Base-by-base conservation (phyloP, 129 eudicot genomes). In the Erigeron canadensis region DNA sequence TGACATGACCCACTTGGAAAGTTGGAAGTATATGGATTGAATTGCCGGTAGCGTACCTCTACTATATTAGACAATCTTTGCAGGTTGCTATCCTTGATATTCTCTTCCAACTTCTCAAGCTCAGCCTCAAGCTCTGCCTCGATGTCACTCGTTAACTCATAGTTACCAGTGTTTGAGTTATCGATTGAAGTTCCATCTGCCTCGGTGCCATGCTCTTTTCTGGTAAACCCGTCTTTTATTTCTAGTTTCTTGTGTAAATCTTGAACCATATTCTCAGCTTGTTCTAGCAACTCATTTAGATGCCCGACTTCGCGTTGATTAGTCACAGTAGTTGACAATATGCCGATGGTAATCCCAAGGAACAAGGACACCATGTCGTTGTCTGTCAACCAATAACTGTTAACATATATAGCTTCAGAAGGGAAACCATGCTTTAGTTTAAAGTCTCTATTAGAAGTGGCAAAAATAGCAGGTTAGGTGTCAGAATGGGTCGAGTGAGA, bases 51-150 rank as follows among this genome's bases (percentile, higher is more conserved):
- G 57, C 83, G 77, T 81, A 84, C 91, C 89, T 86, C 87, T 50
- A 69, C 75, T 64, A 76, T 75, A 39, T 41, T 69, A 72, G 86
- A 77, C 44, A 74, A 74, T 74, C 77, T 77, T 38, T 74, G 86
- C 76, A 74, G 28, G 34, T 22, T 42, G 17, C 69, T 17, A 12
- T 69, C 51, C 72, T 71, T 77, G 81, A 86, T 68, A 80, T 80
- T 84, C 38, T 72, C 77, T 83, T 91, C 96, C 76, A 91, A 67
- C 65, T 81, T 80, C 72, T 84, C 96, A 80, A 91, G 88, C 83
- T 91, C 97, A 23, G 97, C 96, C 79, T 82, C 86, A 71, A 88
- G 97, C 77, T 91, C 93, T 3, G 92, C 95, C 71, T 91, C 97
- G 7, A 91, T 91, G 40, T 73, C 80, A 70, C 88, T 86, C 67